phyloP scores from a whole-genome alignment of 331 rosid genomes.

The Telfairia occidentalis region DNA sequence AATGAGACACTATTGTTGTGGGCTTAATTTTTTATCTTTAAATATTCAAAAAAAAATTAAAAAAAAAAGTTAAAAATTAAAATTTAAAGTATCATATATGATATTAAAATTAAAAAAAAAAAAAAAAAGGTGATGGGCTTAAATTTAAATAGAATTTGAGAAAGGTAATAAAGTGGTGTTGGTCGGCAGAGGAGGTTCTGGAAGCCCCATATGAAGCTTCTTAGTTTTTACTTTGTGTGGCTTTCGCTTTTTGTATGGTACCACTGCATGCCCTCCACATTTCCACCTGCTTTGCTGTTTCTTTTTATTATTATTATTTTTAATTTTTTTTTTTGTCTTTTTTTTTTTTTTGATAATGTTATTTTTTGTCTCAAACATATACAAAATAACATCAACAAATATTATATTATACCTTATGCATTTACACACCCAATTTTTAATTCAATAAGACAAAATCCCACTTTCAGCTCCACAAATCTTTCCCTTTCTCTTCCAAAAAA shows the following conservation, averaged over 20 bases:
- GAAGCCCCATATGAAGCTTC: background rate
- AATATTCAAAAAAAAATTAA: too few relatives aligned
- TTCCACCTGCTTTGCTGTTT: background rate
- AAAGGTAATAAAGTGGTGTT: background rate
- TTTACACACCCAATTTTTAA: too few relatives aligned
- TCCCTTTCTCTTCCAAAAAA: too few relatives aligned
- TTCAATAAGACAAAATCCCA: background rate
- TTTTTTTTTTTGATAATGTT: too few relatives aligned
- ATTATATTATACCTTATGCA: too few relatives aligned
- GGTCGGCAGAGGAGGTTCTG: background rate
- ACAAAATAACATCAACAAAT: background rate
- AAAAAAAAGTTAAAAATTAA: too few relatives aligned
- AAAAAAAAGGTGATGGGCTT: background rate
- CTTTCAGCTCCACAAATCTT: background rate
- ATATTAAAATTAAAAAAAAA: too few relatives aligned
- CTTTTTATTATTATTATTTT: too few relatives aligned
- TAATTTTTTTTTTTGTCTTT: too few relatives aligned
- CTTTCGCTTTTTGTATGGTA: background rate
- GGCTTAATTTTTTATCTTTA: too few relatives aligned
- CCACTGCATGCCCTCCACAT: slow-evolving; percentile 12
- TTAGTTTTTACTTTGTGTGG: background rate
- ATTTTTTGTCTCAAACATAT: background rate
- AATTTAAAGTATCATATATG: background rate
- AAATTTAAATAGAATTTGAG: background rate
- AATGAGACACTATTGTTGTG: background rate